Conservation (phyloP, 345 rosid genomes). For the Jatropha curcas region DNA sequence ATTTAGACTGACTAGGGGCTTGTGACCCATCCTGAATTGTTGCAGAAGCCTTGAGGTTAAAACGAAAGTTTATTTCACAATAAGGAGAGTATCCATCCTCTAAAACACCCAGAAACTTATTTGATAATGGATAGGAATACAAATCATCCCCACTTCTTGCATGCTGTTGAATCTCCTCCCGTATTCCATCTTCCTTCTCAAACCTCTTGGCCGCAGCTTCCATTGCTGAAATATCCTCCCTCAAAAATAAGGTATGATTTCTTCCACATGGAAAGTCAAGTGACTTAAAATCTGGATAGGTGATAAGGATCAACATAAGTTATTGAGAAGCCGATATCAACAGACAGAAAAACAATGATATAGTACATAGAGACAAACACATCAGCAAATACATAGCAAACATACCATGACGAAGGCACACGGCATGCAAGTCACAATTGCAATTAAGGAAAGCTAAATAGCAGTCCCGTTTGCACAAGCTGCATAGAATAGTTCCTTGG, state of each 20-base stretch:
- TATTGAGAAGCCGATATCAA: conserved; percentile 3
- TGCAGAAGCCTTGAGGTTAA: conserved; percentile 16
- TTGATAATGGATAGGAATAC: conserved; percentile 50
- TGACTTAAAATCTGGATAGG: conserved; percentile 54
- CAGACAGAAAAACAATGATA: neutral
- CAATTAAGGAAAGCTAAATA: conserved; percentile 81
- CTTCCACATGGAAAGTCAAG: conserved; percentile 76
- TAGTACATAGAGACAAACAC: neutral
- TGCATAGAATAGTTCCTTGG: conserved; percentile 73
- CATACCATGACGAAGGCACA: conserved; percentile 91
- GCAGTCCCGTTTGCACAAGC: conserved; percentile 90
- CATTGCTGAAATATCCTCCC: conserved; percentile 65
- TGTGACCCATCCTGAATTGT: conserved; percentile 15
- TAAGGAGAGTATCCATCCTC: conserved; percentile 71
- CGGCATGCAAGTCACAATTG: conserved; percentile 57
- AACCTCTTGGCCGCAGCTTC: conserved; percentile 85
- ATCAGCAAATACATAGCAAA: conserved; percentile 6
- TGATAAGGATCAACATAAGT: conserved; percentile 14
- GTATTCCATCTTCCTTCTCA: conserved; percentile 58
- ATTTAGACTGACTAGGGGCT: conserved; percentile 21
- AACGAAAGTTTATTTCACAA: conserved; percentile 55
- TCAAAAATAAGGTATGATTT: conserved; percentile 59
- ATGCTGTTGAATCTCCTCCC: conserved; percentile 39
- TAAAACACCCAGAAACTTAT: conserved; percentile 30
- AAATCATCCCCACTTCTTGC: conserved; percentile 47